Evolutionary conservation across 129 eudicot species (phyloP), one percentile per base, ranked within the genome.

Genomic region (Saposhnikovia divaricata): DNA sequence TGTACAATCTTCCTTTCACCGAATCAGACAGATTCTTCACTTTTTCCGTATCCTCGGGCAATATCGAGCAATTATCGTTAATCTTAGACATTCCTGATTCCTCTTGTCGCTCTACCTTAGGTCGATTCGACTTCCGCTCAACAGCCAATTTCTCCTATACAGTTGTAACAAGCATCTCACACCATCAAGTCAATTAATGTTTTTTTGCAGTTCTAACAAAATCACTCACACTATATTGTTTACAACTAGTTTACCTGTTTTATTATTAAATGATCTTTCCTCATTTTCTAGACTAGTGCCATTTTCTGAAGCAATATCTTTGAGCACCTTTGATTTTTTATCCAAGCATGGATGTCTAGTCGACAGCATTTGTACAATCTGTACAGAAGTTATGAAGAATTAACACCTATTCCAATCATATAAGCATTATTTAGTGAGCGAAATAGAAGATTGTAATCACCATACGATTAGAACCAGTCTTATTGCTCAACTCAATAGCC

Each of bases 361-460:
- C 37, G 96, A 92, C 77, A 92, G 88, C 84, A 89, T 92, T 72
- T 87, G 90, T 79, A 95, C 84, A 77, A 95, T 80, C 97, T 95
- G 75, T 37, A 61, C 45, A 80, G 77, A 85, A 51, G 47, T 23
- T 77, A 71, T 15, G 53, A 66, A 25, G 34, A 53, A 53, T 76
- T 25, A 66, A 28, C 50, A 39, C 78, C 69, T 12, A n/a, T 61
- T 25, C 69, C 31, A 3, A 9, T 61, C 34, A 12, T 9, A 25
- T 61, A 61, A 2, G 25, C 15, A 9, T 61, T 61, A 61, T 61
- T 25, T n/a, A 13, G 69, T 25, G 14, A 25, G 69, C 16, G 4
- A 61, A 59, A 61, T 25, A 61, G n/a, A 61, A n/a, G 69, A n/a
- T 34, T 3, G 12, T 76, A 55, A 19, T 63, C 65, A 90, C 98